Base-by-base conservation (phyloP, 805 yeast species). In the Saturnispora ahearnii region DNA sequence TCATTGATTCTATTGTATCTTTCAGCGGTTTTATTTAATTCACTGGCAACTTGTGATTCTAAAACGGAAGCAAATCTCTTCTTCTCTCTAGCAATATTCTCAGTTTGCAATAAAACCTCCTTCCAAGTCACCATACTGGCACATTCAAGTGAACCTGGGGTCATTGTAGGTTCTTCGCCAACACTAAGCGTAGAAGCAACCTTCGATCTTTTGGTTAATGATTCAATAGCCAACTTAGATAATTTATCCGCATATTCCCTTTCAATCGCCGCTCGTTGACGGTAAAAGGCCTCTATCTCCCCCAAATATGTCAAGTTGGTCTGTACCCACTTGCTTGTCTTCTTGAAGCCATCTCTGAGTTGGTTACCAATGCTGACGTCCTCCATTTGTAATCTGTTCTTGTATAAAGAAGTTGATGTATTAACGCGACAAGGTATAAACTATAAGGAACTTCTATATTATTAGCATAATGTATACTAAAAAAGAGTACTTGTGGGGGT, bases 121-220 rank as follows among this genome's bases (percentile, higher is more conserved):
- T 78, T 87, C 99, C 99, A 91, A 1, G 95, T 78, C 11, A 87
- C 95, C 54, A 90, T 68, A 13, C 86, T 73, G 0, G 96, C 96
- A 55, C 86, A 76, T 62, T 93, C 98, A 45, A 91, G 71, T 0
- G 97, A 88, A 0, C 99, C 99, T 0, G 99, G 98, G 0, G 99
- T 93, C 41, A 87, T 77, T 40, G 81, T 76, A 0, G 99, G 99
- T 15, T 78, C 77, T 53, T 87, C 96, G 26, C 99, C 99, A 2
- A 93, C 99, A 41, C 90, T 79, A 29, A 93, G 66, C 12, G 69
- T 63, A 0, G 91, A 78, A 10, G 87, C 72, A 15, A 73, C 66
- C 55, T 79, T 79, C 44, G 95, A 84, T 62, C 90, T 89, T 64
- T 79, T 84, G 52, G 81, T 82, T 57, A 87, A 81, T 54, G 81